Evolutionary conservation across 106 monocot species (phyloP), one percentile per base, ranked within the genome.

Genomic region (Apostasia ramifera): DNA sequence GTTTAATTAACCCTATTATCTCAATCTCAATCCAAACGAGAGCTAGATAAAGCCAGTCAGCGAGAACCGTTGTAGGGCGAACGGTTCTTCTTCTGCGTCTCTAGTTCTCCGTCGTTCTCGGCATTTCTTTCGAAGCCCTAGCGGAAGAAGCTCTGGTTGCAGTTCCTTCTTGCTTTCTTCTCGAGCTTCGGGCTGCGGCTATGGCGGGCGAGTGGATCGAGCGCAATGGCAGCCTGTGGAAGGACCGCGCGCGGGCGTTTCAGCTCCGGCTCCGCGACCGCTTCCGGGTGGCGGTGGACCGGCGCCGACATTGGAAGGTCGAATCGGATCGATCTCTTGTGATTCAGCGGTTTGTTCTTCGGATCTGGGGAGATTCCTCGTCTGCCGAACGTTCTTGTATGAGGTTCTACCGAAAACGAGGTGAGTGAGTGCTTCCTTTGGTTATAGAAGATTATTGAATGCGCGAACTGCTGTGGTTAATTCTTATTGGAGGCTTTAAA

Each of bases 241-340:
- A 56, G 54, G 91, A 88, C 15, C 66, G 76, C 13, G 85, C 83
- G 6, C 80, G 85, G 40, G 80, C 67, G 63, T 59, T 93, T 48
- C 83, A 73, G 63, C 53, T 79, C 71, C 83, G 68, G 59, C 81
- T 93, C 77, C 83, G 89, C 0, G 81, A 84, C 79, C 81, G 93
- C 13, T 89, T 93, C 72, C 83, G 89, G 4, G 86, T 86, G 44
- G 89, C 89, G 6, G 89, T 93, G 2, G 84, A 93, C 50, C 81
- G 84, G 11, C 89, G 78, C 66, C 81, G 80, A 39, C 74, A 63
- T 2, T 73, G 81, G 78, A 64, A 70, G 12, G 51, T 61, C 55
- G 80, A 66, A 42, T 70, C 80, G 0, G 82, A 80, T 66, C 73
- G 68, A 67, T 66, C 80, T 2, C n/a, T 38, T 11, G 50, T 83